phyloP scores from a whole-genome alignment of 345 rosid genomes.

The Pistacia atlantica region DNA sequence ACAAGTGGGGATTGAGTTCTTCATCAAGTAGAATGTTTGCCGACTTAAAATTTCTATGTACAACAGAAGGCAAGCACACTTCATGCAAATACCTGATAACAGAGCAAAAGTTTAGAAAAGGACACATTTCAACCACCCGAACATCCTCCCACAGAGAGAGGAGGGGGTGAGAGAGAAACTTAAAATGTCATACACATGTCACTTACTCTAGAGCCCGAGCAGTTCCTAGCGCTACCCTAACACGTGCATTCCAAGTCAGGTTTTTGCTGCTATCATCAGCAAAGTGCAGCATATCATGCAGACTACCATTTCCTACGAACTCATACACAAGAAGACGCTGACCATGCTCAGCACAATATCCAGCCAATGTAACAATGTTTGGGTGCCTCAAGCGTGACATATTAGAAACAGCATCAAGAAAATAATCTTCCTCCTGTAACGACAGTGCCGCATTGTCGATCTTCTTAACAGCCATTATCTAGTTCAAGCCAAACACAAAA shows the following conservation, averaged over 20 bases:
- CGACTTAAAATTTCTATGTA: conserved; percentile 96
- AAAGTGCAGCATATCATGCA: conserved; percentile 87
- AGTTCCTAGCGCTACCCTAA: conserved; percentile 95
- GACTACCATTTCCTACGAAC: conserved; percentile 66
- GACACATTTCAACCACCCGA: conserved; percentile 6
- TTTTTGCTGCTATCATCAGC: conserved; percentile 68
- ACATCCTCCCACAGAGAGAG: not conserved
- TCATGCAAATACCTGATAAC: conserved; percentile 90
- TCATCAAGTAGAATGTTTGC: conserved; percentile 96
- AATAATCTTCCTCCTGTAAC: conserved; percentile 88
- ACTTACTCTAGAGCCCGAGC: conserved; percentile 99
- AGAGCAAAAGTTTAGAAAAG: conserved; percentile 19
- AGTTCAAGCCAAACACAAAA: conserved; percentile 27
- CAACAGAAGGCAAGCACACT: conserved; percentile 95
- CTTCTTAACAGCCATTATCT: conserved; percentile 92
- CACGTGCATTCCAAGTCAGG: conserved; percentile 94
- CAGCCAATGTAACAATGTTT: conserved; percentile 76
- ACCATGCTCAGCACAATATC: conserved; percentile 95
- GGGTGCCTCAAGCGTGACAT: conserved; percentile 97
- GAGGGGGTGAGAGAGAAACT: conserved; percentile 4
- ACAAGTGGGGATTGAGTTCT: conserved; percentile 91
- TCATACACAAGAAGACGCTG: conserved; percentile 97
- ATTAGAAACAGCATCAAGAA: conserved; percentile 88
- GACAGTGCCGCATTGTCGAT: conserved; percentile 89
- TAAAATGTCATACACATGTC: conserved; percentile 16